Base-by-base conservation (phyloP, 768 basidiomycete species). In the Mycena olivaceomarginata region DNA sequence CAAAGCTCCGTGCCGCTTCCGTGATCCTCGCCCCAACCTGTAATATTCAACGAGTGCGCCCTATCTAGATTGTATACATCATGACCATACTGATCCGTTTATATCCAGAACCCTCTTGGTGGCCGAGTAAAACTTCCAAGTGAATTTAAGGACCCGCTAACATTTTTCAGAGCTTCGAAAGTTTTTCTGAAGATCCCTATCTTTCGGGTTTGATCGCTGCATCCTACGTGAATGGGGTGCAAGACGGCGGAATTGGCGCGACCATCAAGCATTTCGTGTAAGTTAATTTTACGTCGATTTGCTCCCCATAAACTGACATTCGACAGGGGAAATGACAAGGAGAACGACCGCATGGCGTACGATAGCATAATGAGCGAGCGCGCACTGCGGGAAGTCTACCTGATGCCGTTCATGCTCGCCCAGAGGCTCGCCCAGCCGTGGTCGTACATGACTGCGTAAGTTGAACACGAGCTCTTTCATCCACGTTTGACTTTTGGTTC, bases 261-360 rank as follows among this genome's bases (percentile, higher is more conserved):
- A 89, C 94, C 4, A 94, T 96, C 87, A 97, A 97, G 82, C 96
- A 97, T 82, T 96, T 95, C 77, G 92, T 93, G 93, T 93, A 83
- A n/a, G 88, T 80, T 22, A 40, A 31, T 31, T 13, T 20, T 46
- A 18, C 53, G n/a, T 20, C 62, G 25, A 56, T 40, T 65, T 31
- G 9, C 59, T 22, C 40, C 31, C 39, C 25, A 12, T 9, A 31
- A 15, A 59, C 51, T 63, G 15, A 69, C 25, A 37, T 53, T 72
- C 43, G 57, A 48, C 75, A 93, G 93, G 22, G 92, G 91, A 31
- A 97, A 96, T 80, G 96, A 97, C 86, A 95, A 96, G 84, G 95
- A 96, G 82, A 90, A 95, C 77, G 94, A 95, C 80, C 90, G 94
- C 12, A 89, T 91, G 84, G 93, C 85, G 39, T 94, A 92, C 78